These are phyloP conservation scores for Peniophora sp. DNA, from an alignment of 1,284 basidiomycete species.

Conservation along the genomic window DNA sequence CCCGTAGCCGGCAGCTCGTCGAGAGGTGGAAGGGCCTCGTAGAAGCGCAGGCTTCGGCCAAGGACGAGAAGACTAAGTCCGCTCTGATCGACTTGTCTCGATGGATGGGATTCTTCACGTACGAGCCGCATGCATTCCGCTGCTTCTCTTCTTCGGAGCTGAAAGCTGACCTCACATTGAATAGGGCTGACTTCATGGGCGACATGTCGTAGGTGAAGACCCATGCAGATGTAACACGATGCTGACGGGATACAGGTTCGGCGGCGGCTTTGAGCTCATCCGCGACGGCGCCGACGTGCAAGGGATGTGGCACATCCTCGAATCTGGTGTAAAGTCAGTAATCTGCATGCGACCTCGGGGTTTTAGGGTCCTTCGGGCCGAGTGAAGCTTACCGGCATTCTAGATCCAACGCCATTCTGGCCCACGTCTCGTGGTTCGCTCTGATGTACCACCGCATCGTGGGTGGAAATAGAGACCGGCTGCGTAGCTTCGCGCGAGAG, in stretches of 20 bases:
- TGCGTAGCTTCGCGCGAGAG: slow-evolving; percentile 1
- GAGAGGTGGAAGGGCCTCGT: slow-evolving; percentile 22
- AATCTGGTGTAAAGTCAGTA: slow-evolving; percentile 12
- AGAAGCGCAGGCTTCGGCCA: not conserved
- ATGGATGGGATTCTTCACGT: slow-evolving; percentile 49
- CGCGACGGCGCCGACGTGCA: slow-evolving; percentile 14
- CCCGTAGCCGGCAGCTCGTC: slow-evolving; percentile 30
- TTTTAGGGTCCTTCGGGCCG: slow-evolving; percentile 5
- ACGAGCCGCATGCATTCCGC: slow-evolving; percentile 13
- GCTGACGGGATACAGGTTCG: slow-evolving; percentile 13
- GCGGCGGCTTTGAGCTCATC: slow-evolving; percentile 20
- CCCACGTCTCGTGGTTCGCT: not conserved
- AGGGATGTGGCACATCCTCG: slow-evolving; percentile 11
- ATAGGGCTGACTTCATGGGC: slow-evolving; percentile 55
- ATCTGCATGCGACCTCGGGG: not conserved
- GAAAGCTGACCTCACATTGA: slow-evolving; percentile 5
- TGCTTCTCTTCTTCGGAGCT: slow-evolving; percentile 6
- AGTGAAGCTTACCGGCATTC: slow-evolving; percentile 3
- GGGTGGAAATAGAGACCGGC: not conserved
- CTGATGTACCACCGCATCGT: not conserved
- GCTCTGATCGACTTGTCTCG: slow-evolving; percentile 30
- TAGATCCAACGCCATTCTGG: not conserved
- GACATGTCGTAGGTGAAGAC: slow-evolving; percentile 43
- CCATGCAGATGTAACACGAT: not conserved
- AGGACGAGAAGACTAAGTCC: slow-evolving; percentile 8